These are phyloP conservation scores for Geotrichum histeridarum DNA, from an alignment of 1,139 yeast species.

Conservation along the genomic window DNA sequence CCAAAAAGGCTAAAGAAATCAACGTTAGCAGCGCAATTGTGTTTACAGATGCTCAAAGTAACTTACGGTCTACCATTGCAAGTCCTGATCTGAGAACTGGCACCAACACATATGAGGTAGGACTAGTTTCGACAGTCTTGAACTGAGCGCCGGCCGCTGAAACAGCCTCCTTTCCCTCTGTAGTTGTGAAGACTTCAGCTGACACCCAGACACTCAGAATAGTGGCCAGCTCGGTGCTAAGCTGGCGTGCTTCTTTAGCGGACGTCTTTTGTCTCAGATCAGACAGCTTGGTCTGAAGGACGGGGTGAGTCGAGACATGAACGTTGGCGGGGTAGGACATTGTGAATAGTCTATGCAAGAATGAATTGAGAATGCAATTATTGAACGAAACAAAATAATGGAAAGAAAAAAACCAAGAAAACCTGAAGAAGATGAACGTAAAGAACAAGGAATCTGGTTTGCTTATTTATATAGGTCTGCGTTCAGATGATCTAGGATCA, in stretches of 20 bases:
- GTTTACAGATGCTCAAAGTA: too few relatives aligned
- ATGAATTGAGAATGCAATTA: background rate
- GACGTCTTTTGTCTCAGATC: constrained; percentile 29
- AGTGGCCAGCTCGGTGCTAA: constrained; percentile 30
- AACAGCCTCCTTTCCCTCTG: constrained; percentile 3
- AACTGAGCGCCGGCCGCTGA: constrained; percentile 29
- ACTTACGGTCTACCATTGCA: constrained; percentile 31
- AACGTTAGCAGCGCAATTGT: too few relatives aligned
- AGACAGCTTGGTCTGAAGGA: constrained; percentile 31
- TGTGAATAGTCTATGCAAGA: too few relatives aligned
- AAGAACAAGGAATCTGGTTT: too few relatives aligned
- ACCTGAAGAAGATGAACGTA: too few relatives aligned
- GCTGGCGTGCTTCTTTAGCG: constrained; percentile 26
- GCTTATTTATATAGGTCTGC: too few relatives aligned
- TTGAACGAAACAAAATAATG: background rate
- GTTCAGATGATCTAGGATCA: too few relatives aligned
- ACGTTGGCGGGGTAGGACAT: constrained; percentile 23
- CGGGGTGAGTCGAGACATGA: constrained; percentile 31
- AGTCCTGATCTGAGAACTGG: constrained; percentile 37
- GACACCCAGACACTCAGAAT: constrained; percentile 34
- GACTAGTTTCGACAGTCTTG: constrained; percentile 21
- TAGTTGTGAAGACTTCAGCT: constrained; percentile 21
- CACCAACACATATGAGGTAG: constrained; percentile 29
- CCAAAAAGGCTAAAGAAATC: too few relatives aligned
- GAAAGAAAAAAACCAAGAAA: background rate